Evolutionary conservation across 1,139 yeast species (phyloP).

Genomic region (Ogataea hybrid): DNA sequence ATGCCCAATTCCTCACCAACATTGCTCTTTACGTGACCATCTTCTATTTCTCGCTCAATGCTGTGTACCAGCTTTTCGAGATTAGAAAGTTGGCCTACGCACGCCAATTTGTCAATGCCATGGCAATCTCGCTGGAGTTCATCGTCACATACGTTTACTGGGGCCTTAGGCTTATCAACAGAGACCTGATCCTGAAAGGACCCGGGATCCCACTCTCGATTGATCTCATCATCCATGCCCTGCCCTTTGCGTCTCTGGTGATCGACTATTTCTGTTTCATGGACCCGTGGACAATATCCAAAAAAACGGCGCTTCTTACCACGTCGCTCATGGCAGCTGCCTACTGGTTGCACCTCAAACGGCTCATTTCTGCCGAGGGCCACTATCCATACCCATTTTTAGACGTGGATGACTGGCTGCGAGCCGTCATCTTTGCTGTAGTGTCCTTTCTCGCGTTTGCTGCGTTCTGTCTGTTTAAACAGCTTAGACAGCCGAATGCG

Average conservation of each 20-base stretch:
- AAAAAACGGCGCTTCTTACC: slow-evolving; percentile 30
- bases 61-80: slow-evolving; percentile 39
- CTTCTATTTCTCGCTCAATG: slow-evolving; percentile 41
- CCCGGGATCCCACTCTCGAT: slow-evolving; percentile 43
- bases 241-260: slow-evolving; percentile 52
- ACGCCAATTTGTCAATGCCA: slow-evolving; percentile 45
- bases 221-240: slow-evolving; percentile 57
- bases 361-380: slow-evolving; percentile 46
- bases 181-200: slow-evolving; percentile 41
- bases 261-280: slow-evolving; percentile 55
- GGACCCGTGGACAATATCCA: slow-evolving; percentile 45
- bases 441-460: slow-evolving; percentile 47
- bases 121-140: slow-evolving; percentile 55
- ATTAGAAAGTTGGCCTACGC: slow-evolving; percentile 26
- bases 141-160: slow-evolving; percentile 64
- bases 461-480: slow-evolving; percentile 23
- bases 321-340: slow-evolving; percentile 36
- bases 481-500: slow-evolving; percentile 10
- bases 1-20: slow-evolving; percentile 67
- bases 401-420: slow-evolving; percentile 44
- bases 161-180: slow-evolving; percentile 56
- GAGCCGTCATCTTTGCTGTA: slow-evolving; percentile 47
- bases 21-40: slow-evolving; percentile 50
- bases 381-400: slow-evolving; percentile 66
- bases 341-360: slow-evolving; percentile 54